Conservation (phyloP, 2,329 filamentous ascomycete species). For the Trichoderma sp. region DNA sequence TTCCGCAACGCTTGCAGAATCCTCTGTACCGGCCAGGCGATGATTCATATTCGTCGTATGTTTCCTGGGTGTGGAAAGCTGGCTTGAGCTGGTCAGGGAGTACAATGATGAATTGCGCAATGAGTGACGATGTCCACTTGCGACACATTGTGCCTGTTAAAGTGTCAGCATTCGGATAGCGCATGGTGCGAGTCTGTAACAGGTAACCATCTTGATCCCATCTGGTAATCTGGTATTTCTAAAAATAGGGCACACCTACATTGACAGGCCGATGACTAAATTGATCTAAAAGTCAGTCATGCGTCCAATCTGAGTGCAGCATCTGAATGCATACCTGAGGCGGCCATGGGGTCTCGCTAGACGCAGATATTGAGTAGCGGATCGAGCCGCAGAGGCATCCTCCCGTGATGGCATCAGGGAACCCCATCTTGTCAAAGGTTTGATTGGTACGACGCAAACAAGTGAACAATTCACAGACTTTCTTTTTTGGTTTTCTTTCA, state of each 20-base stretch:
- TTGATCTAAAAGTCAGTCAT: background rate
- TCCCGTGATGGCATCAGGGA: constrained; percentile 2
- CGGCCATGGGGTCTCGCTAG: background rate
- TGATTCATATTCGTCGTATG: constrained; percentile 1
- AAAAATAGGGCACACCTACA: background rate
- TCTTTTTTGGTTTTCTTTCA: background rate
- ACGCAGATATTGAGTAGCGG: constrained; percentile 2
- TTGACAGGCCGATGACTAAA: constrained; percentile 9
- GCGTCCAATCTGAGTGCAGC: too few species aligned
- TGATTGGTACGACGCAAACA: background rate
- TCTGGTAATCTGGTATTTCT: background rate
- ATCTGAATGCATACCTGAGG: constrained; percentile 2
- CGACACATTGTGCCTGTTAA: constrained; percentile 10
- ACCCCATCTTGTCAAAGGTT: background rate
- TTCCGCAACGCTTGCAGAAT: constrained; percentile 13
- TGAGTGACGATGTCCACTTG: constrained; percentile 11
- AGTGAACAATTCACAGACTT: background rate
- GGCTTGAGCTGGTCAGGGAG: background rate
- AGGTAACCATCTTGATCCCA: background rate
- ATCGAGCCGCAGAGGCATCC: constrained; percentile 12
- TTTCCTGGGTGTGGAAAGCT: background rate
- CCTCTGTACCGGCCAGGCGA: constrained; percentile 4
- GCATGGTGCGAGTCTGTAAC: background rate
- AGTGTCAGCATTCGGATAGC: background rate
- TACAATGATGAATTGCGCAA: constrained; percentile 13